phyloP scores from a whole-genome alignment of 2,329 filamentous ascomycete species.

The Byssothecium circinans region DNA sequence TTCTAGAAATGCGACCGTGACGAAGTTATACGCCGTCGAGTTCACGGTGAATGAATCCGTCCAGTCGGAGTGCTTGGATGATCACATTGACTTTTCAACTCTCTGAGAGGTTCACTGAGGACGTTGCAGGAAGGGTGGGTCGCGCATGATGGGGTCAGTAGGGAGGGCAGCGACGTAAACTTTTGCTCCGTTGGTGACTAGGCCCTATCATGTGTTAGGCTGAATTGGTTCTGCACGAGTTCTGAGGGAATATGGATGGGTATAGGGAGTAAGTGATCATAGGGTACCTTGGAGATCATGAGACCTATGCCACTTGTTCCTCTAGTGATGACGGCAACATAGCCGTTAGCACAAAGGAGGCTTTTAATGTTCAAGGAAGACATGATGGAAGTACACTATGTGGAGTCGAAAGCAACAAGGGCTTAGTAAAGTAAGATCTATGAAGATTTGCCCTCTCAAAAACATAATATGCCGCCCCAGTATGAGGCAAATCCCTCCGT shows the following conservation, averaged over 20 bases:
- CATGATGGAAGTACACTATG: neutral
- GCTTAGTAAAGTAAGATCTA: neutral
- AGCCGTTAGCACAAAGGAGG: constrained; percentile 10
- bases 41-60: constrained; percentile 52
- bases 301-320: constrained; percentile 10
- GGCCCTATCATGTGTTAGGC: no score
- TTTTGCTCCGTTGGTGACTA: constrained; percentile 11
- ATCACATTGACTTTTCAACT: constrained; percentile 54
- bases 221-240: no score
- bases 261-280: neutral
- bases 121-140: constrained; percentile 50
- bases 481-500: neutral
- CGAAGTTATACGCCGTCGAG: constrained; percentile 54
- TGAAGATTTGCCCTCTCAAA: neutral
- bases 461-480: no score
- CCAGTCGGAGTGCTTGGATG: constrained; percentile 49
- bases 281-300: constrained; percentile 13
- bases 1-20: constrained; percentile 51
- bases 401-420: neutral
- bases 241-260: neutral
- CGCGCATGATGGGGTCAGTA: constrained; percentile 37
- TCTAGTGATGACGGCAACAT: constrained; percentile 10
- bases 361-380: constrained; percentile 2
- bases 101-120: constrained; percentile 45
- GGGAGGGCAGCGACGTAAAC: constrained; percentile 11